Base-by-base conservation (phyloP, 2,329 filamentous ascomycete species). In the Madurella fahalii region DNA sequence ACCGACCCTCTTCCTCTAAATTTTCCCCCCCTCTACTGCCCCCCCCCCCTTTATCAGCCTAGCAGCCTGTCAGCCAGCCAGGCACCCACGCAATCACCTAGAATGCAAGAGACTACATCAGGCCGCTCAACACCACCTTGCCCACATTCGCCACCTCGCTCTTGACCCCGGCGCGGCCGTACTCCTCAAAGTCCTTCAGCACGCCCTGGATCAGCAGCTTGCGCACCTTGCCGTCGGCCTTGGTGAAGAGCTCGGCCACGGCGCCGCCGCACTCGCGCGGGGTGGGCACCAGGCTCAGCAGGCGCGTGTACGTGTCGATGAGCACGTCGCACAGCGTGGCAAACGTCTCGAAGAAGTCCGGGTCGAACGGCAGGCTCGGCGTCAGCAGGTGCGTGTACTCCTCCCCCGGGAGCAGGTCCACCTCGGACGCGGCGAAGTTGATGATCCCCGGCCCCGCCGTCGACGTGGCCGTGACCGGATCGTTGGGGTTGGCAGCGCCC, bases 291-390 rank as follows among this genome's bases (percentile, higher is more conserved):
- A 99, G 76, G 42, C 77, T 78, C 64, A 95, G 76, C 30, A 99
- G 82, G 52, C 85, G 83, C 37, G 85, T 84, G 72, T 99, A 99
- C 66, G 86, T 90, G 69, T 97, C 94, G 64, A 96, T 95, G 58
- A 99, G 75, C 2, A 95, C 90, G 68, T 99, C 94, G 74, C 94
- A 97, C 7, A 99, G 78, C 12, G 94, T 96, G 13, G 91, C 87
- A 73, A 97, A 97, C 0, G 92, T 96, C 74, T 95, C 91, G 70
- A 93, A 94, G 66, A 96, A 99, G 71, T 99, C 94, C 0, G 94
- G 94, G 61, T 97, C 92, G 67, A 99, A 99, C 0, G 94, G 94
- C 46, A 99, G 74, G 15, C 85, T 87, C 0, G 94, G 94, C n/a
- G 93, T 97, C 17, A 96, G 79, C 1, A 99, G 78, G 68, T 93